Evolutionary conservation across 2,329 filamentous ascomycete species (phyloP).

Genomic region (Diaporthe nobilis): DNA sequence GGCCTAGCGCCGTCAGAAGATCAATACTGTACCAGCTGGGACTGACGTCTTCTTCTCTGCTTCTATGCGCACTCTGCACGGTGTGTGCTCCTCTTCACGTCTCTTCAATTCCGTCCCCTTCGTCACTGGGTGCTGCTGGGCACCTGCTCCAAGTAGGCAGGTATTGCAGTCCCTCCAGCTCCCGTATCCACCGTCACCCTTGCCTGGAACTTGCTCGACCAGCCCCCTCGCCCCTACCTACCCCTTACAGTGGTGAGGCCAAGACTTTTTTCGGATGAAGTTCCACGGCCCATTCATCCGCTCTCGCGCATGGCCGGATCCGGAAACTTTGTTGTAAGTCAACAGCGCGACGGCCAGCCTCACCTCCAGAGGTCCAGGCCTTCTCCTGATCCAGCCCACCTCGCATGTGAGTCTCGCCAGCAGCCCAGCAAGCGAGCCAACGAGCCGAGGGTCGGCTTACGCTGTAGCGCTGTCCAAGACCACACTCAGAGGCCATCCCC

Average conservation of each 20-base stretch:
- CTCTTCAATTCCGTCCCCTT: background rate
- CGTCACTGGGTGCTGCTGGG: background rate
- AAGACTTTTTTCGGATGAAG: constrained; percentile 19
- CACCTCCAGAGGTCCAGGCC: background rate
- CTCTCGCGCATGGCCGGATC: constrained; percentile 2
- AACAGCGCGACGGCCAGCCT: background rate
- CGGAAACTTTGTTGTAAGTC: constrained; percentile 16
- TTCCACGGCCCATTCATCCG: constrained; percentile 12
- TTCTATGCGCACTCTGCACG: too few species aligned
- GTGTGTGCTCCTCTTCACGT: background rate
- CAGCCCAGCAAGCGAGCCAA: background rate
- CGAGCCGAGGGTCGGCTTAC: background rate
- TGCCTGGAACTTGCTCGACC: constrained; percentile 24
- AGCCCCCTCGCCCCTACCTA: constrained; percentile 18
- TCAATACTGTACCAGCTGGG: constrained; percentile 7
- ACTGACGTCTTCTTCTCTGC: constrained; percentile 13
- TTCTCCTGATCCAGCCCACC: constrained; percentile 2
- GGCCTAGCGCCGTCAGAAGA: constrained; percentile 22
- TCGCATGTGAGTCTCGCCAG: constrained; percentile 15
- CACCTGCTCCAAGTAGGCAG: background rate
- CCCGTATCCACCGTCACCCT: background rate
- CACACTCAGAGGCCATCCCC: background rate
- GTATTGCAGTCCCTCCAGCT: background rate
- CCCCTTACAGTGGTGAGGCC: constrained; percentile 27
- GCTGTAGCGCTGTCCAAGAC: background rate